These are phyloP conservation scores for Sicyos edulis DNA, from an alignment of 306 rosid species.

Conservation along the genomic window DNA sequence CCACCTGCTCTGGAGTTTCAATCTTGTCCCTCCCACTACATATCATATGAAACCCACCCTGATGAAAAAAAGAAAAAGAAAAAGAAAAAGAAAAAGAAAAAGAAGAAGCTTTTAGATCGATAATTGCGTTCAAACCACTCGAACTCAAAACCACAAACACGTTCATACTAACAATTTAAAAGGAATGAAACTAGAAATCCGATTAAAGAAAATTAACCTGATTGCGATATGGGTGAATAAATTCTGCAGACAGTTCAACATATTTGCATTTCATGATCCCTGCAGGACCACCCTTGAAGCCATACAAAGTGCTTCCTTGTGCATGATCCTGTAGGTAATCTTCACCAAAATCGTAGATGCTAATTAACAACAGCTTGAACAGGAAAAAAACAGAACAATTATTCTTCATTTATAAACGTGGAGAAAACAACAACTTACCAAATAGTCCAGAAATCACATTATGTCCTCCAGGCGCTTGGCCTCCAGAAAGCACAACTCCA, in stretches of 20 bases:
- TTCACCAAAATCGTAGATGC: slow-evolving; percentile 20
- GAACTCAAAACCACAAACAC: background rate
- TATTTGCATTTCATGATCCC: slow-evolving; percentile 94
- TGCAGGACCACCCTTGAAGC: slow-evolving; percentile 95
- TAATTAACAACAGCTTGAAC: slow-evolving; percentile 8
- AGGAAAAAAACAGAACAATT: background rate
- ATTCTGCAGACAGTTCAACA: slow-evolving; percentile 57
- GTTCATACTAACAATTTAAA: background rate
- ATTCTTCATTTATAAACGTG: background rate
- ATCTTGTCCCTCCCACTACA: slow-evolving; percentile 99
- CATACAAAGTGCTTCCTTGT: slow-evolving; percentile 79
- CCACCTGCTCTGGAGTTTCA: slow-evolving; percentile 95
- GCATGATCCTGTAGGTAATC: slow-evolving; percentile 77
- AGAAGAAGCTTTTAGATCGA: background rate
- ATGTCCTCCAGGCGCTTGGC: slow-evolving; percentile 99
- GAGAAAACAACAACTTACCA: slow-evolving; percentile 34
- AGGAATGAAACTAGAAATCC: background rate
- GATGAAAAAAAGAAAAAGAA: background rate
- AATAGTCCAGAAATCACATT: slow-evolving; percentile 89
- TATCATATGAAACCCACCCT: slow-evolving; percentile 99
- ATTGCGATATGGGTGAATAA: slow-evolving; percentile 81
- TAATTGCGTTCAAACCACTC: background rate
- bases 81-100: background rate
- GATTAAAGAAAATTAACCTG: slow-evolving; percentile 38
- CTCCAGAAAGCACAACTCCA: slow-evolving; percentile 96